phyloP scores from a whole-genome alignment of 106 monocot genomes.

The Chionographis japonica region DNA sequence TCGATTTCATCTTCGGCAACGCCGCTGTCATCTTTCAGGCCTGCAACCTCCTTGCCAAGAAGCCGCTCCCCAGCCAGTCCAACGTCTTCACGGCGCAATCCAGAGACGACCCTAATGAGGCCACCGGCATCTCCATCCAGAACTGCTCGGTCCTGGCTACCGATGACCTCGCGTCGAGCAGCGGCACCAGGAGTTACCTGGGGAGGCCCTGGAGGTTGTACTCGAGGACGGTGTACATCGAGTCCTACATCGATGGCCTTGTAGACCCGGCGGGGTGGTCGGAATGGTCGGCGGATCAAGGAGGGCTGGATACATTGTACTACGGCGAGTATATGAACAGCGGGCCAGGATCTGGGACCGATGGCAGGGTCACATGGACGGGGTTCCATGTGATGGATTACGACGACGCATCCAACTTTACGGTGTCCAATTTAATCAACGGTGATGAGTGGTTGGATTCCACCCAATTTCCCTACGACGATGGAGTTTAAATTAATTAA shows the following conservation, averaged over 20 bases:
- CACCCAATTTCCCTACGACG: slow-evolving; percentile 23
- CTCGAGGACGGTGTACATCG: slow-evolving; percentile 65
- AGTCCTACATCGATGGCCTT: slow-evolving; percentile 47
- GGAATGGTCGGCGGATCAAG: slow-evolving; percentile 30
- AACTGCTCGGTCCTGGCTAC: slow-evolving; percentile 41
- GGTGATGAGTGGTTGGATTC: slow-evolving; percentile 27
- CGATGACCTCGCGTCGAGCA: slow-evolving; percentile 18
- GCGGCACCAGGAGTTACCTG: slow-evolving; percentile 39
- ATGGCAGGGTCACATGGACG: slow-evolving; percentile 28
- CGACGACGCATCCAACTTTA: slow-evolving; percentile 16
- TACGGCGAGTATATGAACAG: slow-evolving; percentile 41
- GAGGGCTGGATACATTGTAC: slow-evolving; percentile 24
- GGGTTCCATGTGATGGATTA: slow-evolving; percentile 31
- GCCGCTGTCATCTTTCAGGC: slow-evolving; percentile 58
- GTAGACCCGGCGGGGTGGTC: slow-evolving; percentile 71
- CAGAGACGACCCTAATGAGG: slow-evolving; percentile 47
- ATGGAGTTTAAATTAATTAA: slow-evolving; percentile 7
- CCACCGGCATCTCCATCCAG: slow-evolving; percentile 54
- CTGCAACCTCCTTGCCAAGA: slow-evolving; percentile 31
- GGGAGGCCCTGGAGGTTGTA: slow-evolving; percentile 75
- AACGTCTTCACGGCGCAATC: slow-evolving; percentile 63
- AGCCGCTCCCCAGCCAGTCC: slow-evolving; percentile 42
- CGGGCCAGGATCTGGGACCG: slow-evolving; percentile 26
- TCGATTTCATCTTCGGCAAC: slow-evolving; percentile 77
- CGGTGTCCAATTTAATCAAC: slow-evolving; percentile 14